phyloP scores from a whole-genome alignment of 2,329 filamentous ascomycete genomes.

The Ceratocystis variospora region DNA sequence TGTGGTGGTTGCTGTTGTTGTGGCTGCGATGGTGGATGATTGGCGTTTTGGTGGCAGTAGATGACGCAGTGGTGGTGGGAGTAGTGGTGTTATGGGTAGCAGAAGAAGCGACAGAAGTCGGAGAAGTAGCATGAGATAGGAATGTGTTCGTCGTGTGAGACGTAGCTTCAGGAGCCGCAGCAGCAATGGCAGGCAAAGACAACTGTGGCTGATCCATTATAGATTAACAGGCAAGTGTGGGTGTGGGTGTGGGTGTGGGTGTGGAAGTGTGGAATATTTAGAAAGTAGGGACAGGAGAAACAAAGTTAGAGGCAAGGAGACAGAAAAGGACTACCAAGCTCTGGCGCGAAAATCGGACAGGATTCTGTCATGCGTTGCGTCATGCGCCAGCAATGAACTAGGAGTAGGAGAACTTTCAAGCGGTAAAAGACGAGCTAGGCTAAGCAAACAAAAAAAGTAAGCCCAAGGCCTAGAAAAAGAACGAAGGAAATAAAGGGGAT shows the following conservation, averaged over 20 bases:
- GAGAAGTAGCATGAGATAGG: neutral
- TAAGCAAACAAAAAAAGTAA: neutral
- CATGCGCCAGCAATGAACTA: slow-evolving; percentile 8
- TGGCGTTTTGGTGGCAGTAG: neutral
- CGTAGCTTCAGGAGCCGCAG: slow-evolving; percentile 5
- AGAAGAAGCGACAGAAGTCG: neutral
- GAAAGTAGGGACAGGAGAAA: neutral
- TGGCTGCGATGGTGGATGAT: neutral
- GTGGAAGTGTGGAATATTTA: slow-evolving; percentile 1
- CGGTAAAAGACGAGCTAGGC: neutral
- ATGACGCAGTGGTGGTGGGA: slow-evolving; percentile 4
- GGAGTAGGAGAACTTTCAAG: neutral
- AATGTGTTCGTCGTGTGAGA: neutral
- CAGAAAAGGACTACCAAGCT: slow-evolving; percentile 7
- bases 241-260: neutral
- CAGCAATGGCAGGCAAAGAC: neutral
- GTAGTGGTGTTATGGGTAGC: slow-evolving; percentile 2
- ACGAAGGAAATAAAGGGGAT: slow-evolving; percentile 1
- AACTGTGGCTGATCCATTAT: slow-evolving; percentile 4
- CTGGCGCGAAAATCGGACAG: slow-evolving; percentile 16
- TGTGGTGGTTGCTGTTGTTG: neutral
- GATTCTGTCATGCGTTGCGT: slow-evolving; percentile 19
- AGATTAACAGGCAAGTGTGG: neutral
- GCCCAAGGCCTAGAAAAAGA: neutral
- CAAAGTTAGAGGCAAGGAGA: slow-evolving; percentile 3